A percentile compares a stretch with the other conserved stretches of the same genome.
Evolutionary conservation across 352 stramenopile genomes (phyloP).

Genomic region (Halophytophthora polymorphica): DNA sequence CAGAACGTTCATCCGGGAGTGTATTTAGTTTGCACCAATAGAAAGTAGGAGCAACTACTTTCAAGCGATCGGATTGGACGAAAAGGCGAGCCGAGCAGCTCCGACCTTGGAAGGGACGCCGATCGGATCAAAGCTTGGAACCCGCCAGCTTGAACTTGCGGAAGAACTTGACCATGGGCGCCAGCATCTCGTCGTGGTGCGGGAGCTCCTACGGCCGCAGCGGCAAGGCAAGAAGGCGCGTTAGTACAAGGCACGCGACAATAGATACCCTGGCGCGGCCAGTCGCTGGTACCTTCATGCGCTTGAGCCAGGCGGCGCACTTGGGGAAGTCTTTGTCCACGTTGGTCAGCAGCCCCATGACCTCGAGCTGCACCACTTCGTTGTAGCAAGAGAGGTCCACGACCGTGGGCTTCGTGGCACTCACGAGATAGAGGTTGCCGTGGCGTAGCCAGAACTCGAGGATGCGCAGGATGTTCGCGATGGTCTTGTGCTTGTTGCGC

Average conservation of each 20-base stretch:
- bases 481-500: conserved; percentile 50
- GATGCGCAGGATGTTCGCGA: conserved; percentile 56
- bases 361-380: conserved; percentile 69
- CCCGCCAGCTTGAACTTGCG: conserved; percentile 57
- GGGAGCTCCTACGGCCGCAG: conserved; percentile 36
- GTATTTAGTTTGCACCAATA: conserved; percentile 1
- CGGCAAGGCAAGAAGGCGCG: neutral
- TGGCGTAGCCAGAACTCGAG: conserved; percentile 69
- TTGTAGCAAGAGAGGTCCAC: conserved; percentile 80
- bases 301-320: conserved; percentile 53
- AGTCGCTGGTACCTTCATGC: conserved; percentile 56
- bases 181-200: conserved; percentile 63
- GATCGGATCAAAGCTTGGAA: conserved; percentile 33
- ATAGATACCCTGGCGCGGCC: neutral
- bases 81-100: conserved; percentile 9
- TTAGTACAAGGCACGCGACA: conserved; percentile 2
- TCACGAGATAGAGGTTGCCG: conserved; percentile 60
- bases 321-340: conserved; percentile 53
- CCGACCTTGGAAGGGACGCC: neutral
- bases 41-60: neutral
- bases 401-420: conserved; percentile 47
- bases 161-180: conserved; percentile 66
- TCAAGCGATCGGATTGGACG: conserved; percentile 9
- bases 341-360: conserved; percentile 53
- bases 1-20: conserved; percentile 1